Evolutionary conservation across 2,329 filamentous ascomycete species (phyloP).

Genomic region (Fusarium humuli): DNA sequence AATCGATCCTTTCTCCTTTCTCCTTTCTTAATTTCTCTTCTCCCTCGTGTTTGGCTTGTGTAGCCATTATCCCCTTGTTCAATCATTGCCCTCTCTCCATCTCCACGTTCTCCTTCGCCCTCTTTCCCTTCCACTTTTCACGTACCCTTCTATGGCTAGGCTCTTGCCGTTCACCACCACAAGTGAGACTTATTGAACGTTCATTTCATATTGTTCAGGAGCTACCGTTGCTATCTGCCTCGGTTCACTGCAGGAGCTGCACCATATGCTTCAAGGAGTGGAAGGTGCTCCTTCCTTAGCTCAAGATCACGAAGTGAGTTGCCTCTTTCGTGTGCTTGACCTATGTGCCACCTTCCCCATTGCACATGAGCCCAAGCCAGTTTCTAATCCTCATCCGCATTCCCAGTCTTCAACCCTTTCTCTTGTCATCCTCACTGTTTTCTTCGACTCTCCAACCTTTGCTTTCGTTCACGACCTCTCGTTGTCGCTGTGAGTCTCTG

Average conservation of each 20-base stretch:
- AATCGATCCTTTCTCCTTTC: not conserved
- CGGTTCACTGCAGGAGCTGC: not conserved
- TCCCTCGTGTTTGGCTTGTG: not conserved
- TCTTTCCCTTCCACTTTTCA: not conserved
- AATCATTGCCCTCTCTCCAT: not conserved
- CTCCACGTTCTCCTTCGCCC: not conserved
- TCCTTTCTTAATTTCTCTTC: not conserved
- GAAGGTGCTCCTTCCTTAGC: slow-evolving; percentile 24
- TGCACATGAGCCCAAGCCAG: not conserved
- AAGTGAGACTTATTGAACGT: not conserved
- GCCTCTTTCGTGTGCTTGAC: not conserved
- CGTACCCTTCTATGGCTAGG: not conserved
- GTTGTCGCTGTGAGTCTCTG: slow-evolving; percentile 15
- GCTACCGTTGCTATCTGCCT: not conserved
- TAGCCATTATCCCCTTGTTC: not conserved
- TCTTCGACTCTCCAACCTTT: slow-evolving; percentile 3
- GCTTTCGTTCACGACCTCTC: slow-evolving; percentile 15
- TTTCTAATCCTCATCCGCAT: not conserved
- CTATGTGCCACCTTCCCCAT: not conserved
- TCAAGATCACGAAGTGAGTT: not conserved
- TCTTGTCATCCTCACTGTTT: slow-evolving; percentile 18
- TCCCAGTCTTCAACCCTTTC: slow-evolving; percentile 1
- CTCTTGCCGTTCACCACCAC: not conserved
- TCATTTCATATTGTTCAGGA: not conserved
- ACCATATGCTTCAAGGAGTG: not conserved